Conservation (phyloP, 2,329 filamentous ascomycete genomes). For the Clarireedia monteithiana region DNA sequence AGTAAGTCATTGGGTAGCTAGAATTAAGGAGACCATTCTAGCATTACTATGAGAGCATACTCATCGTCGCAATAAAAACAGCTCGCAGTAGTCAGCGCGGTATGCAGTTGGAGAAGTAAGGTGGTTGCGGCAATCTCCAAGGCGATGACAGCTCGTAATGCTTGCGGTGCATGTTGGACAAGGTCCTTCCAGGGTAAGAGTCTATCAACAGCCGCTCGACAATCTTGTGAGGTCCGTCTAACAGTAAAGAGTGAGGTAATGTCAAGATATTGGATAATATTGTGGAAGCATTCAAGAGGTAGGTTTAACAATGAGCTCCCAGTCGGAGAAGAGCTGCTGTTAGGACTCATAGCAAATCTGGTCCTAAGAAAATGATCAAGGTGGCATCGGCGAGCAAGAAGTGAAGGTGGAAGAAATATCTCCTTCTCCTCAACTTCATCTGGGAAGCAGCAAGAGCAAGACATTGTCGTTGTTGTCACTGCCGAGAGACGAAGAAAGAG, state of each 20-base stretch:
- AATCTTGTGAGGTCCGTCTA: neutral
- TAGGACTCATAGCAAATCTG: neutral
- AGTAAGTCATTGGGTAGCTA: neutral
- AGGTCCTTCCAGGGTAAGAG: neutral
- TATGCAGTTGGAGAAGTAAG: neutral
- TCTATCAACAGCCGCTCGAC: neutral
- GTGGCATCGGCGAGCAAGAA: neutral
- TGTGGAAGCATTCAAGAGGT: neutral
- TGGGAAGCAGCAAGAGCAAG: neutral
- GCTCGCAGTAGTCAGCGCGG: neutral
- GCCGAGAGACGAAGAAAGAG: no score
- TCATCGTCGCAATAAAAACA: no score
- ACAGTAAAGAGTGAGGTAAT: neutral
- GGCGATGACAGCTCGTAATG: neutral
- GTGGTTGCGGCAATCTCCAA: neutral
- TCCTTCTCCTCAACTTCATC: neutral
- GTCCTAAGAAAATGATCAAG: neutral
- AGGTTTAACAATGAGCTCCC: neutral
- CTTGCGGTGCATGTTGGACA: neutral
- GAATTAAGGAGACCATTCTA: neutral
- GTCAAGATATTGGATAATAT: neutral
- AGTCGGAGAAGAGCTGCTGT: neutral
- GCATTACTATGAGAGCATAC: no score
- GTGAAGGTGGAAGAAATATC: neutral
- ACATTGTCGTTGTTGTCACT: neutral